A percentile compares a stretch with the other conserved stretches of the same genome.
Evolutionary conservation across 208 protist genomes (phyloP).

Genomic region (Spongospora subterranea): DNA sequence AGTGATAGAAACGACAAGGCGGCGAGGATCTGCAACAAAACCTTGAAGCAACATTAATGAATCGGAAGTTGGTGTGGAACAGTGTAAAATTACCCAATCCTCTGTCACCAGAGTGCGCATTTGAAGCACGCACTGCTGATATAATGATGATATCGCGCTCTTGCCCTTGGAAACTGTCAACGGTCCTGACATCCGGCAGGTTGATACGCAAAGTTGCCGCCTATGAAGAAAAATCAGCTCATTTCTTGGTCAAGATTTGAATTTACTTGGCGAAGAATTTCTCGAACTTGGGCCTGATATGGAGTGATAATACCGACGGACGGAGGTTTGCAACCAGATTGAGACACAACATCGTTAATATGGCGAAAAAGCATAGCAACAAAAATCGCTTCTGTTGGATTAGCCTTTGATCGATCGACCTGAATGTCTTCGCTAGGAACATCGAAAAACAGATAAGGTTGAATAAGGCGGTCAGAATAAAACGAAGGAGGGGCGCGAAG

Average conservation of each 20-base stretch:
- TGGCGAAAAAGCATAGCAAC: not conserved
- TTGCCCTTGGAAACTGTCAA: conserved; percentile 52
- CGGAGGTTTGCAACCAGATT: not conserved
- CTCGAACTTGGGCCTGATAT: conserved; percentile 51
- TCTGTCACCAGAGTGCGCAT: not conserved
- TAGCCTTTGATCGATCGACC: not conserved
- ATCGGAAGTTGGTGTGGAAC: not conserved
- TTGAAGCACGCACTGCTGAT: conserved; percentile 13
- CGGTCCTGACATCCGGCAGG: conserved; percentile 6
- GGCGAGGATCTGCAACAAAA: not conserved
- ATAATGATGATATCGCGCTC: conserved; percentile 32
- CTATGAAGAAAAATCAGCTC: not conserved
- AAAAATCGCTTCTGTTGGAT: not conserved
- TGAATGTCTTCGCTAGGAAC: not conserved
- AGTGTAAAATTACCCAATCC: not conserved
- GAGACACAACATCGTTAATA: not conserved
- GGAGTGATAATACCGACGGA: conserved; percentile 59
- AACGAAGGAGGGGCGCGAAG: not conserved
- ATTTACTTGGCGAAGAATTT: not conserved
- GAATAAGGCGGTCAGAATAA: not conserved
- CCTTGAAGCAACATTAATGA: not conserved
- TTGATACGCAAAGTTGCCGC: not conserved
- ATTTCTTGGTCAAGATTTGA: not conserved
- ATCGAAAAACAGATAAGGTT: not conserved
- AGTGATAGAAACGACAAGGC: not conserved